Conservation (phyloP, 129 eudicot genomes). For the Kitagawia praeruptora region DNA sequence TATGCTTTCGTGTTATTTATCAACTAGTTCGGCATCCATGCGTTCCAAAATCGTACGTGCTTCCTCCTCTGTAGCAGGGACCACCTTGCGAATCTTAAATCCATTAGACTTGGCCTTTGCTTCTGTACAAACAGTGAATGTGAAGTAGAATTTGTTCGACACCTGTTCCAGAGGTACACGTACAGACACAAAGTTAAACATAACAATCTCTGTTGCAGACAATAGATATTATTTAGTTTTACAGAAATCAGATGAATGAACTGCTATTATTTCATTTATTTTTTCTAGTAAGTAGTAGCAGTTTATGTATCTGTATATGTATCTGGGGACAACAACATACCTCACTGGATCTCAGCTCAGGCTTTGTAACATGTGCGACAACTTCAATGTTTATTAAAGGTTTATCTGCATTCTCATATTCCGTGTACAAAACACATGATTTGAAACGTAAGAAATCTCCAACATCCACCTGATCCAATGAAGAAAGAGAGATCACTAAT, state of each 20-base stretch:
- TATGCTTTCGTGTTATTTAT: neutral
- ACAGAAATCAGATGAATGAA: neutral
- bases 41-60: constrained; percentile 82
- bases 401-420: constrained; percentile 57
- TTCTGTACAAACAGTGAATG: constrained; percentile 78
- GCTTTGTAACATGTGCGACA: constrained; percentile 96
- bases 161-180: constrained; percentile 42
- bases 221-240: no score
- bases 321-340: constrained; percentile 20
- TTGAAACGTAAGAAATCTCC: constrained; percentile 91
- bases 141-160: constrained; percentile 91
- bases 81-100: constrained; percentile 76
- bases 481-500: neutral
- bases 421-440: constrained; percentile 84
- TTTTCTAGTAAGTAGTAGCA: neutral
- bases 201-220: neutral
- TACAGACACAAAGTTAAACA: neutral
- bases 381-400: constrained; percentile 92
- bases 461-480: constrained; percentile 70
- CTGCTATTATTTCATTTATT: neutral
- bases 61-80: constrained; percentile 99
- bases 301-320: neutral
- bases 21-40: constrained; percentile 68
- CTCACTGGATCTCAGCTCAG: constrained; percentile 94
- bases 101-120: constrained; percentile 60